phyloP scores from a whole-genome alignment of 129 eudicot genomes.

The Tagetes erecta region DNA sequence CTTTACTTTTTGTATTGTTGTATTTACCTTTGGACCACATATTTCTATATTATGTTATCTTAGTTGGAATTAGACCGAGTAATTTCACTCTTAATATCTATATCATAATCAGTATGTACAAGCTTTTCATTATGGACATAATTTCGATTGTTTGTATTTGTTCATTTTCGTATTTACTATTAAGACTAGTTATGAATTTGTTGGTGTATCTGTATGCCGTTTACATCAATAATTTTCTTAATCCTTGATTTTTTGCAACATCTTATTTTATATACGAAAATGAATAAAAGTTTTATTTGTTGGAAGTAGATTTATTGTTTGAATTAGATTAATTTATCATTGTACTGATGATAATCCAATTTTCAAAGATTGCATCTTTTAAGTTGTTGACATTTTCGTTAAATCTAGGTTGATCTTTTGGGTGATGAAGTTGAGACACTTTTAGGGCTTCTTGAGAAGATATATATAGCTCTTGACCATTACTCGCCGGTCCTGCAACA shows the following conservation, averaged over 20 bases:
- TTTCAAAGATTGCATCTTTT: neutral
- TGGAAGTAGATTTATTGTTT: conserved; percentile 4
- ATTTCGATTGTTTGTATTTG: neutral
- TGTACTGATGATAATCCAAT: neutral
- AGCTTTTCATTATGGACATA: conserved; percentile 13
- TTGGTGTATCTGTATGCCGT: conserved; percentile 1
- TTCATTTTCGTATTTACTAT: neutral
- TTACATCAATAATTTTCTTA: neutral
- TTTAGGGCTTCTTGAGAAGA: conserved; percentile 72
- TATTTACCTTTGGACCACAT: neutral
- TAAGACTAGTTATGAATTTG: neutral
- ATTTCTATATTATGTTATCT: neutral
- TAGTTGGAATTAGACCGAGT: neutral
- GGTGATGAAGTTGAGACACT: conserved; percentile 95
- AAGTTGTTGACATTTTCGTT: conserved; percentile 28
- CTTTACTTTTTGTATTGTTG: neutral
- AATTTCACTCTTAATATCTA: neutral
- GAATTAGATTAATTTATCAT: neutral
- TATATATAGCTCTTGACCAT: conserved; percentile 90
- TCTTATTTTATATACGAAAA: neutral
- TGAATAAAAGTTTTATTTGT: neutral
- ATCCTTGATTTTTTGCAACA: conserved; percentile 8
- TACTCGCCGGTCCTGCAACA: conserved; percentile 87
- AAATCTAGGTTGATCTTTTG: conserved; percentile 82
- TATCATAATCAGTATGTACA: neutral